These are phyloP conservation scores for Aspergillus nanangensis DNA, from an alignment of 495 filamentous ascomycete genomes.

Conservation along the genomic window DNA sequence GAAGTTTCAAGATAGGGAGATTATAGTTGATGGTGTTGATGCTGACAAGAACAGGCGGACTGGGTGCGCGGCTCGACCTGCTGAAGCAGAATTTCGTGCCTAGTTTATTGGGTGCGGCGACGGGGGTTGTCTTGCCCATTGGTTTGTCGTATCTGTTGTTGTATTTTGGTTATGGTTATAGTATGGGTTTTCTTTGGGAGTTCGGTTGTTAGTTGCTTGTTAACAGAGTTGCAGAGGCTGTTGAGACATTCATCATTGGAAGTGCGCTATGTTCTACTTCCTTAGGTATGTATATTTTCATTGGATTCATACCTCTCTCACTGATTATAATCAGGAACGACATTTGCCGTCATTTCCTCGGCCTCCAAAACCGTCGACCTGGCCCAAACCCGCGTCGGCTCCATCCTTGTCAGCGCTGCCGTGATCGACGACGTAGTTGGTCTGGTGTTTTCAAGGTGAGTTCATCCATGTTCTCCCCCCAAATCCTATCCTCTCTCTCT, in stretches of 20 bases:
- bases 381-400: conserved; percentile 27
- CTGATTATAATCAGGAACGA: conserved; percentile 19
- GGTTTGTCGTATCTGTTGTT: conserved; percentile 27
- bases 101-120: conserved; percentile 27
- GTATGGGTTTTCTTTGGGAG: conserved; percentile 8
- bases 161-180: conserved; percentile 28
- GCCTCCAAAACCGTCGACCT: conserved; percentile 22
- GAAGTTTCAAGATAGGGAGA: background rate
- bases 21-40: conserved; percentile 5
- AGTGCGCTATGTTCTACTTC: conserved; percentile 30
- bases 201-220: too few species aligned
- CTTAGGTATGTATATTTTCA: conserved; percentile 20
- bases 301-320: background rate
- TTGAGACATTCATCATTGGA: conserved; percentile 35
- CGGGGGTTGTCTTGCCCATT: conserved; percentile 30
- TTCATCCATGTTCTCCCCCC: too few species aligned
- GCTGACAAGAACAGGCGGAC: conserved; percentile 22
- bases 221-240: too few species aligned
- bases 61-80: conserved; percentile 26
- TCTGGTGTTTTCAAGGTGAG: conserved; percentile 62
- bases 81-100: conserved; percentile 27
- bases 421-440: conserved; percentile 83
- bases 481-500: too few species aligned
- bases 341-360: conserved; percentile 29
- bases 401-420: conserved; percentile 52